Base-by-base conservation (phyloP, 495 filamentous ascomycete genomes). In the Penicillium malachiteum region DNA sequence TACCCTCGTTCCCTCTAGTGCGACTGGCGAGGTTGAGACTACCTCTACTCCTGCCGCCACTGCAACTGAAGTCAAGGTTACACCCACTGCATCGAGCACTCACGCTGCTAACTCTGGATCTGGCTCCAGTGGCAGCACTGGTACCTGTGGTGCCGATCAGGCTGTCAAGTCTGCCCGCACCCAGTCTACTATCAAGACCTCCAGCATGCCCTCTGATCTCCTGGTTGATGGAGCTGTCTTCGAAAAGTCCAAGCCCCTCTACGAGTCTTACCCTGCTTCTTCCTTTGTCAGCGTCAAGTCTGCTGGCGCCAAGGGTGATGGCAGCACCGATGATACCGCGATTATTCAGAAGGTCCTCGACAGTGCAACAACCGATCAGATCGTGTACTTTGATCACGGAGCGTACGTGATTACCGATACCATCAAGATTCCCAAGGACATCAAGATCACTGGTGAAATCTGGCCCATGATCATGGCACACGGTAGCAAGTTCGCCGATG, bases 361-460 rank as follows among this genome's bases (percentile, higher is more conserved):
- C 67, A 81, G 75, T 52, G 85, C 66, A 62, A 78, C 56, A 16
- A 68, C 72, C 34, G 67, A 69, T 38, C 84, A 92, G 44, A 74
- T 97, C 48, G 81, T 96, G 52, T 97, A 89, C 79, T 95, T 98
- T 66, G 90, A 95, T 69, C 89, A 95, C 64, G 93, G 93, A 46
- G 85, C 87, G 26, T 98, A 96, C 72, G 71, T 96, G 16, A 78
- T 98, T 64, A 89, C 88, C 43, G 80, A 85, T 50, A 97, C 93
- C 2, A 73, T 98, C 70, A 85, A 87, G 66, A 80, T 97, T 4
- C 93, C 93, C 44, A 71, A 71, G 63, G 52, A 71, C 41, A 71
- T 74, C 64, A 72, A 70, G 60, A 93, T 97, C 65, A 87, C 87
- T n/a, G 93, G 93, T 64, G 93, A 97, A 69, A 84, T 92, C 61